phyloP scores from a whole-genome alignment of 2,329 filamentous ascomycete species.

The Claviceps sp. region DNA sequence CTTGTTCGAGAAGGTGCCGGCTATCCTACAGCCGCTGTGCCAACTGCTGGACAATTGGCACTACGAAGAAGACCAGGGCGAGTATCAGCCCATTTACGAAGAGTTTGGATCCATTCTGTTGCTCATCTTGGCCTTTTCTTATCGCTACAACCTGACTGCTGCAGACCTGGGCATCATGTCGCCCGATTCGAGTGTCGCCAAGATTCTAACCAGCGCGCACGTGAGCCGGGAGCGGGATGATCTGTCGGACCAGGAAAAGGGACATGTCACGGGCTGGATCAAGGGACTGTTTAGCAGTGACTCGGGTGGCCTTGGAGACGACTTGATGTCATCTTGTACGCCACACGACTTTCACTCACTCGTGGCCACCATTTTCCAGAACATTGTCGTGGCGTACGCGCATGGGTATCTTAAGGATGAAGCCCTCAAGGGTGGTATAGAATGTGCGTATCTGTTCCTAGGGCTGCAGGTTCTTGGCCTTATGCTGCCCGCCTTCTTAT shows the following conservation, averaged over 20 bases:
- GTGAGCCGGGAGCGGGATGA: constrained; percentile 44
- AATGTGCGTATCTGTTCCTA: constrained; percentile 40
- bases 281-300: constrained; percentile 65
- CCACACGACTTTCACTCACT: constrained; percentile 74
- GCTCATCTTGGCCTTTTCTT: constrained; percentile 59
- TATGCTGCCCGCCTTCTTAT: background rate
- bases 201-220: constrained; percentile 48
- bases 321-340: constrained; percentile 68
- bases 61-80: constrained; percentile 71
- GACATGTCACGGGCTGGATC: constrained; percentile 61
- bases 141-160: constrained; percentile 55
- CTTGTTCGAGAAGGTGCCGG: constrained; percentile 56
- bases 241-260: constrained; percentile 49
- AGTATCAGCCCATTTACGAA: constrained; percentile 76
- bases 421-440: constrained; percentile 58
- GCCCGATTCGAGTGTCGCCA: constrained; percentile 54
- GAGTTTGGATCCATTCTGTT: constrained; percentile 71
- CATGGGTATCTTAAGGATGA: constrained; percentile 53
- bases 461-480: too few species aligned
- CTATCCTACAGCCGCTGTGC: constrained; percentile 61
- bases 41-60: constrained; percentile 65
- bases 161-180: constrained; percentile 49
- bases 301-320: constrained; percentile 60
- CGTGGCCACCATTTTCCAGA: constrained; percentile 63
- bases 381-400: constrained; percentile 59